These are phyloP conservation scores for Sinapis alba DNA, from an alignment of 441 rosid species.

Conservation along the genomic window DNA sequence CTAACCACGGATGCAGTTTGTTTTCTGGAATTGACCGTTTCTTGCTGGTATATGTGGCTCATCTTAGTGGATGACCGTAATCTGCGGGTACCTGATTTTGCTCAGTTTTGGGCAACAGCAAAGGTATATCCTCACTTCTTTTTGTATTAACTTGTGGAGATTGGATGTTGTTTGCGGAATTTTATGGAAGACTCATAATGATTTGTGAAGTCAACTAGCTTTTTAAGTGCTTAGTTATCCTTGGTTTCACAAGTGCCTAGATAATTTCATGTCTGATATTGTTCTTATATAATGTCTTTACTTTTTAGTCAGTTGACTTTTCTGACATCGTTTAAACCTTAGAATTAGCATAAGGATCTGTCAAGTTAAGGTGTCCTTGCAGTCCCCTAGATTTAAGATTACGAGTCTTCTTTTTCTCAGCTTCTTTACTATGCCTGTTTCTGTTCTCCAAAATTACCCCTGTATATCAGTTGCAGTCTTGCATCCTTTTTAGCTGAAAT, in stretches of 20 bases:
- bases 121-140: constrained; percentile 93
- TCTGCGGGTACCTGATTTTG: constrained; percentile 99
- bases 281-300: background rate
- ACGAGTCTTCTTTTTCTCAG: constrained; percentile 5
- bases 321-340: constrained; percentile 4
- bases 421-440: background rate
- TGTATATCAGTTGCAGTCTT: background rate
- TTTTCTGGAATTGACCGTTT: constrained; percentile 94
- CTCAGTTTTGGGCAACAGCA: constrained; percentile 99
- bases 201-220: constrained; percentile 49
- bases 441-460: constrained; percentile 3
- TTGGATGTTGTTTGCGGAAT: constrained; percentile 50
- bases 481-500: constrained; percentile 18
- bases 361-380: background rate
- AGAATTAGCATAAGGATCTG: background rate
- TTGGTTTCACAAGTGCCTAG: constrained; percentile 31
- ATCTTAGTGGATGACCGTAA: constrained; percentile 99
- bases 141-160: constrained; percentile 52
- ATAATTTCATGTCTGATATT: background rate
- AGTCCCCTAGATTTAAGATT: constrained; percentile 7
- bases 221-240: constrained; percentile 31
- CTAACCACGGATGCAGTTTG: constrained; percentile 98
- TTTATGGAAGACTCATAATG: constrained; percentile 44
- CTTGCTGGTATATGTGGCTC: constrained; percentile 96
- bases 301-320: background rate